Conservation (phyloP, 2,329 filamentous ascomycete genomes). For the Nemania serpens region DNA sequence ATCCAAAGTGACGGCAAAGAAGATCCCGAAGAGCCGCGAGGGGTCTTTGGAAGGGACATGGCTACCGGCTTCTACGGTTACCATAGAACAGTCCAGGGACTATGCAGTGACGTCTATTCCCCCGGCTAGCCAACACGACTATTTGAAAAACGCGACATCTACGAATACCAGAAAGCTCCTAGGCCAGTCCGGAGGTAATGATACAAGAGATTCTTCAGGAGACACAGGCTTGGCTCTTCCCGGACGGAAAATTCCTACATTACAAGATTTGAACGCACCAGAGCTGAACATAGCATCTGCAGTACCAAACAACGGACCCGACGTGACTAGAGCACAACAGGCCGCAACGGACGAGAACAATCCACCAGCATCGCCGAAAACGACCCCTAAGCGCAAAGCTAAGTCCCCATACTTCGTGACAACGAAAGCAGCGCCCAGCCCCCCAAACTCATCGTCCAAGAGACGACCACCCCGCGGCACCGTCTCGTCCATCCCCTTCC, state of each 20-base stretch:
- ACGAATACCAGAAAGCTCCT: not conserved
- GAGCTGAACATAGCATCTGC: not conserved
- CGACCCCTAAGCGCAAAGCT: slow-evolving; percentile 34
- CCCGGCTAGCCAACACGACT: not conserved
- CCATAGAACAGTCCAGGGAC: not conserved
- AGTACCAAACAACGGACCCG: not conserved
- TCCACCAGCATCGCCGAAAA: not conserved
- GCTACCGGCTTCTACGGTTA: not conserved
- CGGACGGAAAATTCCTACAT: not conserved
- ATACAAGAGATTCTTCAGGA: not conserved
- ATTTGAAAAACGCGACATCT: not conserved
- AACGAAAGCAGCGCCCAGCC: not conserved
- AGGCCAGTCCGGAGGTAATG: not conserved
- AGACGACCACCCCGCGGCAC: slow-evolving; percentile 47
- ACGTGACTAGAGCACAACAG: not conserved
- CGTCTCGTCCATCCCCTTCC: slow-evolving; percentile 66
- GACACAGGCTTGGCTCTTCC: not conserved
- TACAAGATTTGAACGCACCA: not conserved
- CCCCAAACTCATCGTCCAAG: slow-evolving; percentile 18
- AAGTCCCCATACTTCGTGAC: slow-evolving; percentile 45
- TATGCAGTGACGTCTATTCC: not conserved
- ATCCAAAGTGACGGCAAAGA: not conserved
- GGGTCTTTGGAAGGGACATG: not conserved
- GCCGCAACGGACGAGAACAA: not conserved
- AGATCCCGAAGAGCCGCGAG: not conserved